These are phyloP conservation scores for Fusarium dlaminii DNA, from an alignment of 2,329 filamentous ascomycete genomes.

Conservation along the genomic window DNA sequence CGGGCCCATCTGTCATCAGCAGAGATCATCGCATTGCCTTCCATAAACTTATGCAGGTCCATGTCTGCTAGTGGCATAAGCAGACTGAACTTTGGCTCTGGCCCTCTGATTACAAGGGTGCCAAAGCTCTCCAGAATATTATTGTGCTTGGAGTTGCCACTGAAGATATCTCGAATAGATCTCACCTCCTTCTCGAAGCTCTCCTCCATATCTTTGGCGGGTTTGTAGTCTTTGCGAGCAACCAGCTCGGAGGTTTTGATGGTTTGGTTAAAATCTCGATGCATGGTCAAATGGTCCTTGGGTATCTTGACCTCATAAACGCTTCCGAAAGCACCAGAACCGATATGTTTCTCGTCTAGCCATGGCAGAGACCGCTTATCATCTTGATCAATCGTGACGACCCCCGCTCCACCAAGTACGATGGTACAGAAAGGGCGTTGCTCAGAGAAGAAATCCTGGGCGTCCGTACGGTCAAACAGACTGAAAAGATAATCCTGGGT, in stretches of 20 bases:
- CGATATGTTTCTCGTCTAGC: neutral
- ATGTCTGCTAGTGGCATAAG: neutral
- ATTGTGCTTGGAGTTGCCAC: neutral
- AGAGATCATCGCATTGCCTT: fast-evolving
- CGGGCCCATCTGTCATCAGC: neutral
- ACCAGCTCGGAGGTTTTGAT: neutral
- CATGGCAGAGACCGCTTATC: neutral
- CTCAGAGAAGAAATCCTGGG: neutral
- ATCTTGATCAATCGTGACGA: neutral
- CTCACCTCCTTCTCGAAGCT: neutral
- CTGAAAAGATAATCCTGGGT: fast-evolving
- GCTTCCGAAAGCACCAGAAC: neutral
- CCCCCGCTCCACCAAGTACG: neutral
- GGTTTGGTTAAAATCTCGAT: neutral
- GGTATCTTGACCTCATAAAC: neutral
- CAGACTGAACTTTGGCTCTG: neutral
- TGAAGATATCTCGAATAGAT: neutral
- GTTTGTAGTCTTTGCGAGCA: neutral
- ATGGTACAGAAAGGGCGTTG: neutral
- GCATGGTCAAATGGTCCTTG: neutral
- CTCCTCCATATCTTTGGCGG: neutral
- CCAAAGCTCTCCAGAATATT: neutral
- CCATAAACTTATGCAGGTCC: neutral
- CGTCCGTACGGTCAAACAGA: neutral
- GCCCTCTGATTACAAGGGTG: neutral